Base-by-base conservation (phyloP, 1,284 basidiomycete species). In the Rhizoctonia solani region DNA sequence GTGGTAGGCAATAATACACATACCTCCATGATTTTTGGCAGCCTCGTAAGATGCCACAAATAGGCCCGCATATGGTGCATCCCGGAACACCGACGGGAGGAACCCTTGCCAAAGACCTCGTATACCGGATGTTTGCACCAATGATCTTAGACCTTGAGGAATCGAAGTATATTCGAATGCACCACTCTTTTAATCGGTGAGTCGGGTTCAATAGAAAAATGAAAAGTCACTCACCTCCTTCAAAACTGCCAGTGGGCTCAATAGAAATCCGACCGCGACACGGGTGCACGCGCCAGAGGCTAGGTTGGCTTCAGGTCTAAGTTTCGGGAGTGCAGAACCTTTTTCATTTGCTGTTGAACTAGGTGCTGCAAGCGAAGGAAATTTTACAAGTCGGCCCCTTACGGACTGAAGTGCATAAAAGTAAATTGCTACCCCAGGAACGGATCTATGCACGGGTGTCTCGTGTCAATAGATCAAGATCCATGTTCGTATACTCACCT, bases 61-160 rank as follows among this genome's bases (percentile, higher is more conserved):
- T 6, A 99, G 76, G 0, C 96, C 96, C 0, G 96, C 95, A 73
- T 98, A 96, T 0, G 96, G 97, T 1, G 96, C 96, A 75, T 99
- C 96, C 39, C 96, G 84, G 23, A 96, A 80, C 0, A 94, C 92
- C 0, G 95, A 95, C 0, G 95, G 93, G 32, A 92, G 77, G 73
- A 97, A 92, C 0, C 95, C 96, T 66, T 92, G 87, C 75, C 95
- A 88, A 32, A 97, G 81, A 68, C 94, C 95, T 37, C 86, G 83
- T 1, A 92, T 85, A 0, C 96, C 95, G 52, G 83, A 76, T 0
- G 76, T 83, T 8, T 84, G 85, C 3, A 84, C 77, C 23, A 98
- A 84, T 1, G 85, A 81, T 3, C 79, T 68, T 66, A 92, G 77
- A 0, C 90, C 89, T 46, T 82, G 80, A 8, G 80, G 75, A 19